Base-by-base conservation (phyloP, 805 yeast species). In the Komagataella ulmi region DNA sequence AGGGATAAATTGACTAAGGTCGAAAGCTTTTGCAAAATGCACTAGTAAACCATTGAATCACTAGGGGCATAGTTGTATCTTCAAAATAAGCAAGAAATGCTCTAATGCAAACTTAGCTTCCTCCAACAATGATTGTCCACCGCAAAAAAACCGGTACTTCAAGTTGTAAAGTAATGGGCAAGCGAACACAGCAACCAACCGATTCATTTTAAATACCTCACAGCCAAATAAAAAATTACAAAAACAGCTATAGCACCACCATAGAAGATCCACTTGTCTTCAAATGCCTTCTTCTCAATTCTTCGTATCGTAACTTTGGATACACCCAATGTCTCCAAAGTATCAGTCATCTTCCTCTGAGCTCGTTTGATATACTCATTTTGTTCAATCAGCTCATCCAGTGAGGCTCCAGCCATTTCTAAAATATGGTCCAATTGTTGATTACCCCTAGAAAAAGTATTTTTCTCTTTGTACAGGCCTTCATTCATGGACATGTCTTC, bases 211-310 rank as follows among this genome's bases (percentile, higher is more conserved):
- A 90, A 71, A 73, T 81, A 80, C 60, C 74, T 77, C 56, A 82
- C 64, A 46, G 90, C 80, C 53, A 76, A 73, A 65, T 80, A 88
- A 70, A 89, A 85, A 23, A 78, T 68, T 12, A 82, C 70, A 52
- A 90, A 62, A 66, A 87, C 75, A 30, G 83, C 57, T 1, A 75
- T 47, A 2, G 86, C 79, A 36, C 89, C 86, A 10, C 83, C 81
- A 74, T 85, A 89, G 62, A 93, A 93, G 30, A 93, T 69, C 73
- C 88, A 77, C 63, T 89, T 89, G 64, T 91, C 98, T 63, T 88
- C 84, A 58, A 77, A 79, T 8, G 95, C 91, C 52, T 96, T 76
- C 57, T 80, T 77, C 65, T 89, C 93, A 36, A 91, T 83, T 51
- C 76, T 73, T 52, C 85, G 72, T 48, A 93, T 88, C 1, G 98